Evolutionary conservation across 371 early-diverging fungal species (phyloP), one percentile per base, ranked within the genome.

Genomic region (Mortierella sp.): DNA sequence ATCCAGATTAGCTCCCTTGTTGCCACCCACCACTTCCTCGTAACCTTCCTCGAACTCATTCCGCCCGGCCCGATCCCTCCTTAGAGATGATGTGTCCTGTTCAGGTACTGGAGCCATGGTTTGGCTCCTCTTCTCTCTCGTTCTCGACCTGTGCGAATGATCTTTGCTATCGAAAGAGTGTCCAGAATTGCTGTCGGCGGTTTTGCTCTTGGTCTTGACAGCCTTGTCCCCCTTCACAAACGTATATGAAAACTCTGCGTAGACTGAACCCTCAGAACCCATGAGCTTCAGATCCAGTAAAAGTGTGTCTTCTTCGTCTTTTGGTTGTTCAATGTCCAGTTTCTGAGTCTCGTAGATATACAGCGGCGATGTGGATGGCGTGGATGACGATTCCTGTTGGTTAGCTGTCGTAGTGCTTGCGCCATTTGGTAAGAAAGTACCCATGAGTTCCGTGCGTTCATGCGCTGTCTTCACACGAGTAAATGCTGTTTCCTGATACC

Each of bases 371-470:
- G n/a, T n/a, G n/a, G n/a, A n/a, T n/a, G n/a, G n/a, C n/a, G n/a
- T n/a, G n/a, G n/a, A n/a, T n/a, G n/a, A n/a, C n/a, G n/a, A n/a
- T n/a, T n/a, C n/a, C n/a, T n/a, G n/a, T n/a, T n/a, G n/a, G n/a
- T n/a, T n/a, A n/a, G n/a, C n/a, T 24, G 50, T 45, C 2, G 71
- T 64, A 43, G 64, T 61, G 4, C 44, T 34, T 0, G 65, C 25
- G 34, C 60, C 49, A 22, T 64, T 71, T 22, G 71, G 71, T 24
- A 60, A 51, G 21, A 64, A 71, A 12, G 71, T 71, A 3, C 71
- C 71, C 71, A 71, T 71, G 47, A 64, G 56, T 39, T 71, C 71
- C 64, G 64, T 59, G 40, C 55, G 60, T 39, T 71, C 65, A 41
- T 71, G 60, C 12, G 56, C 21, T 1, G 71, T 71, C n/a, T 50